Conservation (phyloP, 108 stramenopile genomes). For the Nitzschia sp. region DNA sequence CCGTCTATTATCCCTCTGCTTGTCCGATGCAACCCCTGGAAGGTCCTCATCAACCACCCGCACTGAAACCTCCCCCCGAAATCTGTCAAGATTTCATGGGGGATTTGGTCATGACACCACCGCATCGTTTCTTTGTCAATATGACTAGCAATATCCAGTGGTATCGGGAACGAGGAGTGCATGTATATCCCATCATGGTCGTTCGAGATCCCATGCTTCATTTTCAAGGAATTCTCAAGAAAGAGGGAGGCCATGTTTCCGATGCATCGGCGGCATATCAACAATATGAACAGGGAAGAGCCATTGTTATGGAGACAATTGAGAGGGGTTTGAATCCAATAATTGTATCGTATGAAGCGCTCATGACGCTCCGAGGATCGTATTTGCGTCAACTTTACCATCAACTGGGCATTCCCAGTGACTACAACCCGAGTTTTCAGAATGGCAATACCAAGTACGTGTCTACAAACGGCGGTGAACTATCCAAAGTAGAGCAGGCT, state of each 20-base stretch:
- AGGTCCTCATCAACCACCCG: not conserved
- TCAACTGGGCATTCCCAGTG: not conserved
- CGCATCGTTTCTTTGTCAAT: constrained; percentile 51
- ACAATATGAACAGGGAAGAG: constrained; percentile 35
- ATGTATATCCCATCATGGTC: constrained; percentile 38
- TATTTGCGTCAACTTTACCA: constrained; percentile 8
- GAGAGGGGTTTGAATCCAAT: constrained; percentile 10
- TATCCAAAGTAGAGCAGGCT: not conserved
- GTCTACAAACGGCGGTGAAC: not conserved
- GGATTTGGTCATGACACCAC: not conserved
- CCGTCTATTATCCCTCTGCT: not conserved
- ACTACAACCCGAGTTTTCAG: not conserved
- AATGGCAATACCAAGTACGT: constrained; percentile 22
- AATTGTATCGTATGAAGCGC: constrained; percentile 20
- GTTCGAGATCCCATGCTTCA: constrained; percentile 44
- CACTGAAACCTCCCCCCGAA: not conserved
- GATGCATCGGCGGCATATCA: constrained; percentile 14
- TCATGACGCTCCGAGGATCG: not conserved
- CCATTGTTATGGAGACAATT: constrained; percentile 36
- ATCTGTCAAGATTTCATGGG: constrained; percentile 2
- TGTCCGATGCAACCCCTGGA: not conserved
- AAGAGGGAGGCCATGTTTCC: constrained; percentile 25
- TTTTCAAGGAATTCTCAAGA: constrained; percentile 25
- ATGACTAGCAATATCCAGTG: constrained; percentile 48
- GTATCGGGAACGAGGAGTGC: constrained; percentile 48